Evolutionary conservation across 2,329 filamentous ascomycete genomes (phyloP), one percentile per base, ranked within the genome.

Genomic region (Dendrostoma leiphaemia): DNA sequence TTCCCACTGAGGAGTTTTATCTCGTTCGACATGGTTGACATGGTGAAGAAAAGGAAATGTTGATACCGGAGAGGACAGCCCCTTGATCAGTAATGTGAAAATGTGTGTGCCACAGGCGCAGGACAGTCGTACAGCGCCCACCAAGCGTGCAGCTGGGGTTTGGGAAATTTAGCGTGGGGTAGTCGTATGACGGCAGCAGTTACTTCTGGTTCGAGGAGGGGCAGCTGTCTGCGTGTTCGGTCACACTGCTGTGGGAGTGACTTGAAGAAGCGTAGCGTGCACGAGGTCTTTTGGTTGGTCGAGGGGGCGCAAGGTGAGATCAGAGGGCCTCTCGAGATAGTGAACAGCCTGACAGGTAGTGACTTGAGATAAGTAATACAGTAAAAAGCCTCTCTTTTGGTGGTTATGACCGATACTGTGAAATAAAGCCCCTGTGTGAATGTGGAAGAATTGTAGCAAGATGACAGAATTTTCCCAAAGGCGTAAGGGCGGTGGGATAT

Each of bases 1-100:
- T 72, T 72, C 60, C 69, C 70, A 64, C 74, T 77, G 59, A 79
- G 70, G 61, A 79, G 70, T 66, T 79, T 79, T 68, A 79, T 78
- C 64, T 79, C 76, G 70, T 79, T 79, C 46, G 75, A 74, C 75
- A 79, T 78, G 35, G 53, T 56, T 45, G 53, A 53, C 57, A 59
- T 59, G 41, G 49, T 57, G 57, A 24, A 45, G 23, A 34, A 38
- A 31, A 23, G 21, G 19, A 21, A 23, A 40, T 45, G 28, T 38
- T 26, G 29, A 43, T 38, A 29, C 54, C 43, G 29, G 8, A 29
- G 50, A 40, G 45, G 49, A 44, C 46, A 52, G 29, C 41, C 45
- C 41, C 29, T 43, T 45, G 44, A 47, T 41, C 51, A 37, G n/a
- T 50, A 31, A 31, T 46, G 51, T 48, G 52, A 38, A 51, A 41